These are phyloP conservation scores for Schizothecium vesticola DNA, from an alignment of 495 filamentous ascomycete genomes.

Conservation along the genomic window DNA sequence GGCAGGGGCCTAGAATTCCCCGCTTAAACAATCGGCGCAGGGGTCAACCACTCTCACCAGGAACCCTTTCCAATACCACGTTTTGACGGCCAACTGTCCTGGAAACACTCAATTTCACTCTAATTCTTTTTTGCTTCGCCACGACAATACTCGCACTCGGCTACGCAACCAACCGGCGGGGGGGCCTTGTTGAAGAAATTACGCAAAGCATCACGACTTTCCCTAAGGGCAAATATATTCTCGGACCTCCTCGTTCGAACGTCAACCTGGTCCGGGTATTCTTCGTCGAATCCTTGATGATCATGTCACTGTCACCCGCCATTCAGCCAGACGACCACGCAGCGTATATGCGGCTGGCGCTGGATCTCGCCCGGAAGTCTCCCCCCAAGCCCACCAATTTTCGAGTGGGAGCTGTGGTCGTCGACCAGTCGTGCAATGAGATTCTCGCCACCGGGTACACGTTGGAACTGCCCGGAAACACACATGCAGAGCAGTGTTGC, in stretches of 20 bases:
- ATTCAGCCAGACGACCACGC: slow-evolving; percentile 48
- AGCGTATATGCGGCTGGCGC: slow-evolving; percentile 64
- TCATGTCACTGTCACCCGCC: neutral
- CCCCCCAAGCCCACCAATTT: slow-evolving; percentile 86
- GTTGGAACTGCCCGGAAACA: slow-evolving; percentile 85
- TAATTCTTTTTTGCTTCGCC: neutral
- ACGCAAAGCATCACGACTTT: neutral
- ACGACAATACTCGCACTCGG: neutral
- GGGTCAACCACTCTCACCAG: neutral
- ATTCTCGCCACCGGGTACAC: slow-evolving; percentile 86
- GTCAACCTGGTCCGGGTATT: neutral
- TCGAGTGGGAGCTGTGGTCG: slow-evolving; percentile 80
- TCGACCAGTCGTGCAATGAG: slow-evolving; percentile 52
- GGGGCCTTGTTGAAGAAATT: neutral
- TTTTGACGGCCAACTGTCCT: neutral
- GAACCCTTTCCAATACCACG: neutral
- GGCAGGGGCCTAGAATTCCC: neutral
- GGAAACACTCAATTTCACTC: neutral
- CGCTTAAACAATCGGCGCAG: neutral
- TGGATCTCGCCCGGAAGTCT: slow-evolving; percentile 68
- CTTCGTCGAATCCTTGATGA: neutral
- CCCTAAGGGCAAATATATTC: neutral
- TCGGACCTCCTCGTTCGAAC: neutral
- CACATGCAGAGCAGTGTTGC: slow-evolving; percentile 91
- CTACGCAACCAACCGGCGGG: neutral